Percentiles rank a stretch among this genome's conserved stretches.
Conservation (phyloP, 495 filamentous ascomycete species). For the Rhizodiscina lignyota region DNA sequence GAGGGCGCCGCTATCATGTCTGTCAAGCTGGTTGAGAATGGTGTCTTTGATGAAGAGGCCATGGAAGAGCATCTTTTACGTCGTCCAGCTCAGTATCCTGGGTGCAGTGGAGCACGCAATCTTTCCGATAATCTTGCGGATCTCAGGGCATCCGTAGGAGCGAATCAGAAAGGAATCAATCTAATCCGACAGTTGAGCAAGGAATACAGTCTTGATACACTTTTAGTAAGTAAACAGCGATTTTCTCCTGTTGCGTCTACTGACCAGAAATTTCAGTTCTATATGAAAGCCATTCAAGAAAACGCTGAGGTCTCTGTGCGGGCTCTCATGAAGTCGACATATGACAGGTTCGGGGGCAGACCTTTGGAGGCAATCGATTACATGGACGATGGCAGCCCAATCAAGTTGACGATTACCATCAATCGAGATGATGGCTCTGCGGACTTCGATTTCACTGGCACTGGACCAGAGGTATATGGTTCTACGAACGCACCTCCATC, state of each 20-base stretch:
- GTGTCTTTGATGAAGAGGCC: conserved; percentile 17
- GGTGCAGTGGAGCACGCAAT: conserved; percentile 15
- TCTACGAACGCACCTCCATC: conserved; percentile 14
- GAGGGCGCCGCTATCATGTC: conserved; percentile 22
- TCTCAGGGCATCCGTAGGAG: conserved; percentile 20
- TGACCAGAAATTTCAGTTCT: too few relatives aligned
- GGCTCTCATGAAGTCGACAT: conserved; percentile 10
- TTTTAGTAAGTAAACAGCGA: too few relatives aligned
- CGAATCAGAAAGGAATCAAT: conserved; percentile 17
- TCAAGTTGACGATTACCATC: conserved; percentile 17
- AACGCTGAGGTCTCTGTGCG: conserved; percentile 17
- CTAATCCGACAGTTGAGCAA: conserved; percentile 14
- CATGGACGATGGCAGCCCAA: conserved; percentile 21
- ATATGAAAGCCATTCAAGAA: conserved; percentile 18
- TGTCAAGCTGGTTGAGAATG: conserved; percentile 14
- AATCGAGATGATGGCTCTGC: conserved; percentile 13
- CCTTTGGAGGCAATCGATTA: conserved; percentile 14
- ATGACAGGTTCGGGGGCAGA: conserved; percentile 3
- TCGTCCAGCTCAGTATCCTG: conserved; percentile 16
- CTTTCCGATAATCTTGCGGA: conserved; percentile 20
- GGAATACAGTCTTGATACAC: conserved; percentile 12
- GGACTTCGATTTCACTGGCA: conserved; percentile 21
- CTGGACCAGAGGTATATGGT: conserved; percentile 16
- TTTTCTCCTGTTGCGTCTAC: too few relatives aligned
- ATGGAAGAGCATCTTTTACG: conserved; percentile 16